Evolutionary conservation across 306 rosid species (phyloP), one percentile per base, ranked within the genome.

Genomic region (Begonia peltatifolia): DNA sequence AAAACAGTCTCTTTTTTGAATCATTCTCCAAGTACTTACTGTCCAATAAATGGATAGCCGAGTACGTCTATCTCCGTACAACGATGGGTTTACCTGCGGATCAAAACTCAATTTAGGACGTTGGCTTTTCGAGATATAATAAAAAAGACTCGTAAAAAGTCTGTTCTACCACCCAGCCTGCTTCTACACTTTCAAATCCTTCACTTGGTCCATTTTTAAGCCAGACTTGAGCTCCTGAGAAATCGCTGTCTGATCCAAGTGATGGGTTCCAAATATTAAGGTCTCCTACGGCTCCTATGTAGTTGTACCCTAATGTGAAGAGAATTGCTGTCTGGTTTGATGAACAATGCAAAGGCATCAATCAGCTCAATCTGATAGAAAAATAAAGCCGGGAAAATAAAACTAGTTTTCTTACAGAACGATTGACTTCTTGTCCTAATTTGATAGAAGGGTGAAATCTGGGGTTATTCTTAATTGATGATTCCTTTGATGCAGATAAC

Each of bases 171-270:
- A n/a, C n/a, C n/a, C n/a, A n/a, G n/a, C n/a, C n/a, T n/a, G n/a
- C n/a, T n/a, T n/a, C n/a, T n/a, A n/a, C n/a, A n/a, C n/a, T n/a
- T n/a, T n/a, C n/a, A n/a, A n/a, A n/a, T n/a, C 11, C 12, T 4
- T 55, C 30, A 4, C 63, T 61, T 38, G 63, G 71, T 5, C 67
- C 73, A 30, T 61, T 41, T 61, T 65, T 83, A 8, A 73, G 68
- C 83, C 77, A 78, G 2, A 83, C 66, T 68, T 83, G 78, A 16
- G 80, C 81, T 11, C 87, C 73, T 49, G 94, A 57, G 69, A 68
- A 83, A 23, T 85, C 92, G 14, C 67, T 57, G 12, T 67, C 52
- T 18, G 53, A 11, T 1, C 64, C 73, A 52, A 82, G 74, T 4
- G 14, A 49, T 42, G 89, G 94, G 46, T 63, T 87, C 88, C 89